Evolutionary conservation across 2,329 filamentous ascomycete species (phyloP).

Genomic region (Pseudogymnoascus sp.): DNA sequence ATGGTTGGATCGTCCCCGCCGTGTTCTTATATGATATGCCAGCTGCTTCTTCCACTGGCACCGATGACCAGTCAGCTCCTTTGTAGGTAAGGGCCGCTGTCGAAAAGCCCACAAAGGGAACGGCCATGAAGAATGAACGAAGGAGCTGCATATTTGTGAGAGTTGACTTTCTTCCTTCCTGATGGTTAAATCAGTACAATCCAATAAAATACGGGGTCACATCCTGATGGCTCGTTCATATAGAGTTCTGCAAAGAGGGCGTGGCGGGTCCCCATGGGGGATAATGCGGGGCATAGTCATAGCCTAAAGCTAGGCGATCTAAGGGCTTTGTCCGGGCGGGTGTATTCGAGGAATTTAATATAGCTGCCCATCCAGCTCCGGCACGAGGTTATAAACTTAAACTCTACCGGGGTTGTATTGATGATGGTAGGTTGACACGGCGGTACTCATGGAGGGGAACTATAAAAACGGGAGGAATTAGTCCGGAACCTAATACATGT

Average conservation of each 20-base stretch:
- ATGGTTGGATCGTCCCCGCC: slow-evolving; percentile 41
- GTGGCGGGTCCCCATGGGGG: not conserved
- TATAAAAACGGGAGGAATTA: not conserved
- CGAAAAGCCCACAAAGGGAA: not conserved
- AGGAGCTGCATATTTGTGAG: not conserved
- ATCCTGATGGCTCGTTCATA: not conserved
- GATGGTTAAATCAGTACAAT: not conserved
- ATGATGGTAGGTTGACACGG: not conserved
- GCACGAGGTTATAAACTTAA: not conserved
- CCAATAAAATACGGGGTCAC: not conserved
- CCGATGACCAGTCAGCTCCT: slow-evolving; percentile 64
- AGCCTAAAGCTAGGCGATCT: not conserved
- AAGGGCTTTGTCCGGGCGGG: not conserved
- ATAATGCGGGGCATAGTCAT: not conserved
- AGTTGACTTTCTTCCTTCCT: not conserved
- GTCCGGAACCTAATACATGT: not conserved
- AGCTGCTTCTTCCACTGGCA: slow-evolving; percentile 51
- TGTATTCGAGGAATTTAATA: slow-evolving; percentile 4
- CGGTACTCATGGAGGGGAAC: not conserved
- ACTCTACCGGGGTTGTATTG: not conserved
- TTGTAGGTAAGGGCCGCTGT: slow-evolving; percentile 45
- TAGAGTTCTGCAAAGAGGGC: not conserved
- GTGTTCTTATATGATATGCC: slow-evolving; percentile 53
- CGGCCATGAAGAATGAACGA: not conserved
- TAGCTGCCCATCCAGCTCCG: not conserved